These are phyloP conservation scores for Colletotrichum zoysiae DNA, from an alignment of 2,329 filamentous ascomycete species.

Conservation along the genomic window DNA sequence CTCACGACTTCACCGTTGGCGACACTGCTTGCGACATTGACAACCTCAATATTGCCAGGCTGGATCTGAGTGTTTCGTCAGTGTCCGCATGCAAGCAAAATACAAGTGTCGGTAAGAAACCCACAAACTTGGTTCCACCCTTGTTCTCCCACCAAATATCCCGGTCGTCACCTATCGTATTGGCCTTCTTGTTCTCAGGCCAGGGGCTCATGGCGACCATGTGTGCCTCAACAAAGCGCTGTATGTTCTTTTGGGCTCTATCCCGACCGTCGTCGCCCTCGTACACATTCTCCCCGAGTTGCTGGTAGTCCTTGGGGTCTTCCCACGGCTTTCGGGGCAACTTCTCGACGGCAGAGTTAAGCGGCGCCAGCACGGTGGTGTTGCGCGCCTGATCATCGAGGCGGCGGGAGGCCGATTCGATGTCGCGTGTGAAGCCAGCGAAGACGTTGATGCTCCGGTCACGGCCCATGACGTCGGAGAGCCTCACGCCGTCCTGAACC, in stretches of 20 bases:
- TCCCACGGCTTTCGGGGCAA: constrained; percentile 92
- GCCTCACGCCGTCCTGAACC: constrained; percentile 68
- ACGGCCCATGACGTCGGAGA: constrained; percentile 87
- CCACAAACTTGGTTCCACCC: constrained; percentile 75
- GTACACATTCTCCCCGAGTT: constrained; percentile 78
- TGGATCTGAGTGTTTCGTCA: constrained; percentile 68
- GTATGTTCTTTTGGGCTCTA: constrained; percentile 81
- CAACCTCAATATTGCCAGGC: constrained; percentile 84
- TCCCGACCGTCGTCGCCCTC: constrained; percentile 80
- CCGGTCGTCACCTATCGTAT: constrained; percentile 73
- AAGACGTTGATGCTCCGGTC: constrained; percentile 87
- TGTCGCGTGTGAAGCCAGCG: constrained; percentile 82
- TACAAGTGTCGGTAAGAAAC: constrained; percentile 47
- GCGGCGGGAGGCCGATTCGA: constrained; percentile 75
- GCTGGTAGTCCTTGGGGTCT: constrained; percentile 77
- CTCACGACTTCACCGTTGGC: constrained; percentile 85
- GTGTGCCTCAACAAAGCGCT: constrained; percentile 87
- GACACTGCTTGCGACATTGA: constrained; percentile 79
- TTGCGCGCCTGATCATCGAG: constrained; percentile 76
- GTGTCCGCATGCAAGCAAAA: background rate
- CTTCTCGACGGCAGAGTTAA: constrained; percentile 83
- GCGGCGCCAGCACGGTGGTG: constrained; percentile 87
- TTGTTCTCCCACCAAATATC: constrained; percentile 87
- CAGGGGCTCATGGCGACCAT: constrained; percentile 82
- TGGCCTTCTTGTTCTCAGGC: constrained; percentile 73